Base-by-base conservation (phyloP, 2,329 filamentous ascomycete species). In the Chrysosporium queenslandicum region DNA sequence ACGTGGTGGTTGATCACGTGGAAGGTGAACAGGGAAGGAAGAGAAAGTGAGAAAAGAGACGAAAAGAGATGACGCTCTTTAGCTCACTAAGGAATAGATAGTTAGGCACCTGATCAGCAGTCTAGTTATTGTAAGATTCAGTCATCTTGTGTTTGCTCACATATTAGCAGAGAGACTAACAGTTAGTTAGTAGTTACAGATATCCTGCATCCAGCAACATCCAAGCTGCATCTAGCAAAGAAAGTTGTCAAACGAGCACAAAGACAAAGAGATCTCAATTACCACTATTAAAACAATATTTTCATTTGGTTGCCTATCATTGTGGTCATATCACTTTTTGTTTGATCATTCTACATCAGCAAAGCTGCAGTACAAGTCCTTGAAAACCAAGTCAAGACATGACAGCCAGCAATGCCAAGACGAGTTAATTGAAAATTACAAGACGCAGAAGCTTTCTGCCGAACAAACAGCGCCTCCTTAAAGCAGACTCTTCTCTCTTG, bases 401-500 rank as follows among this genome's bases (percentile, higher is more conserved):
- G 30, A 36, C 18, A 29, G 43, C 43, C 30, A 36, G 43, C 30
- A 21, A 46, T 46, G 42, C 25, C 42, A 16, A 20, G 29, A 46
- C 42, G n/a, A n/a, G n/a, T n/a, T n/a, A 46, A 20, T 46, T 11
- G 18, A 46, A 36, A 9, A 46, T 34, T 34, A 46, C 18, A 34
- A 9, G 29, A 30, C 18, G 7, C 18, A 23, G 25, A 46, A 14
- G 16, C 14, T 12, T 25, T n/a, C 25, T 46, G 9, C 36, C 30
- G 43, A 25, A 20, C 4, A 14, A 20, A 23, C 16, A 46, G 8
- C 16, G 11, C 32, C 39, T 25, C 29, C 40, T 30, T 59, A 70
- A 23, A 69, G 64, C 58, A 64, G 58, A 61, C 66, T 69, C 58
- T 61, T 67, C 49, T 60, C 56, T 56, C 60, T 59, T 56, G 58